These are phyloP conservation scores for Metarhizium sp. DNA, from an alignment of 2,329 filamentous ascomycete species.

Conservation along the genomic window DNA sequence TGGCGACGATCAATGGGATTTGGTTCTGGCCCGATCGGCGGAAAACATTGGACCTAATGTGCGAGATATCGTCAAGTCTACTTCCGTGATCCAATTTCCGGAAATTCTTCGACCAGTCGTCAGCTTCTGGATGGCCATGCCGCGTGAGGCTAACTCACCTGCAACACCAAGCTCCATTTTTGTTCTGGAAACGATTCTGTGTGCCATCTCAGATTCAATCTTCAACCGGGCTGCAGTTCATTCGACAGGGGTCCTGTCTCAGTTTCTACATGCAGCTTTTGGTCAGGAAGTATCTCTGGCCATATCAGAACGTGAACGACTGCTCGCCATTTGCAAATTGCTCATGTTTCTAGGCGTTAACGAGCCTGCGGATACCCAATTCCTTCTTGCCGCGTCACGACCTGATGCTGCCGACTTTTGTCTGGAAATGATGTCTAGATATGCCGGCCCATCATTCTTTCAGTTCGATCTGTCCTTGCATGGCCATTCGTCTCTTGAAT, in stretches of 20 bases:
- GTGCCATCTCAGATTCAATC: constrained; percentile 50
- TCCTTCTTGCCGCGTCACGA: constrained; percentile 49
- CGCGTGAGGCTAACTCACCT: constrained; percentile 32
- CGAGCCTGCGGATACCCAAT: constrained; percentile 72
- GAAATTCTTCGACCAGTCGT: constrained; percentile 55
- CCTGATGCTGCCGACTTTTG: constrained; percentile 56
- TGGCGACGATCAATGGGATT: constrained; percentile 27
- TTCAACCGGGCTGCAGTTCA: constrained; percentile 66
- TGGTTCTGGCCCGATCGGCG: constrained; percentile 26
- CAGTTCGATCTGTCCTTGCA: constrained; percentile 87
- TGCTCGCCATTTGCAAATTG: constrained; percentile 58
- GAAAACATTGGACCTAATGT: constrained; percentile 32
- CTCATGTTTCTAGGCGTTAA: constrained; percentile 70
- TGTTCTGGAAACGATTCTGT: constrained; percentile 54
- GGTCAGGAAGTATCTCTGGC: constrained; percentile 39
- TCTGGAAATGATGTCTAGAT: constrained; percentile 62
- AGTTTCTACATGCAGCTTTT: constrained; percentile 56
- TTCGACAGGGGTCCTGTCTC: constrained; percentile 59
- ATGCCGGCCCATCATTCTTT: constrained; percentile 73
- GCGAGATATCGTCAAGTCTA: constrained; percentile 38
- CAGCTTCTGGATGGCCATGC: constrained; percentile 55
- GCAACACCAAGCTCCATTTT: constrained; percentile 50
- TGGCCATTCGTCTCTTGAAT: constrained; percentile 83
- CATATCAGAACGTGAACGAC: constrained; percentile 44
- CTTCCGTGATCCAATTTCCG: constrained; percentile 46